Evolutionary conservation across 2,329 filamentous ascomycete genomes (phyloP), one percentile per base, ranked within the genome.

Genomic region (Pestalotiopsis sp.): DNA sequence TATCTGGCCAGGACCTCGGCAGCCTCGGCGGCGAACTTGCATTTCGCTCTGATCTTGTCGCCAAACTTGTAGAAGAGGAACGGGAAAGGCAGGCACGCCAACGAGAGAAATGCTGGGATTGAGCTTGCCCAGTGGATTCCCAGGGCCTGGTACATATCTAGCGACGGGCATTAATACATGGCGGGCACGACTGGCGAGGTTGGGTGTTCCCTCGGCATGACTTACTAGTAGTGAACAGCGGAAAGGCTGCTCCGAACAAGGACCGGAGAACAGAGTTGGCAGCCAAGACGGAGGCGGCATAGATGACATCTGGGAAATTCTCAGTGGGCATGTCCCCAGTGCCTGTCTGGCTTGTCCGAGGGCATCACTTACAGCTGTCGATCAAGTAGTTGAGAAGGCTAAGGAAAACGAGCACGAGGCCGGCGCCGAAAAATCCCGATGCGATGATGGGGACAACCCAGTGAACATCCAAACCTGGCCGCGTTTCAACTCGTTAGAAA

Each of bases 241-340:
- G 92, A 80, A 94, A 94, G 0, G 86, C 89, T 1, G 90, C 88
- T 68, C 91, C 92, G 70, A 94, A 93, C 14, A 92, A 79, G 0
- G 91, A 93, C 69, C 92, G 89, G 13, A 94, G 81, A 27, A 94
- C 88, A 2, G 89, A 86, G 78, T 91, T 93, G 64, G 91, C 91
- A 3, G 92, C 92, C 11, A 94, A 83, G 0, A 91, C 91, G 0
- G 90, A 92, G 0, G 92, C 92, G 0, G 93, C 92, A 71, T 91
- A 95, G 73, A 95, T 91, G 65, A 91, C 11, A 23, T 64, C 36
- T 64, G 39, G 14, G 31, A 23, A 23, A 17, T 36, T 36, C 31
- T 36, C 31, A 36, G 31, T 36, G 31, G 31, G 31, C 31, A 36
- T 36, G 31, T 36, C 31, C 31, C 31, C 31, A 9, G 7, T 36